Evolutionary conservation across 2,329 filamentous ascomycete genomes (phyloP).

Genomic region (Scytalidium sp.): DNA sequence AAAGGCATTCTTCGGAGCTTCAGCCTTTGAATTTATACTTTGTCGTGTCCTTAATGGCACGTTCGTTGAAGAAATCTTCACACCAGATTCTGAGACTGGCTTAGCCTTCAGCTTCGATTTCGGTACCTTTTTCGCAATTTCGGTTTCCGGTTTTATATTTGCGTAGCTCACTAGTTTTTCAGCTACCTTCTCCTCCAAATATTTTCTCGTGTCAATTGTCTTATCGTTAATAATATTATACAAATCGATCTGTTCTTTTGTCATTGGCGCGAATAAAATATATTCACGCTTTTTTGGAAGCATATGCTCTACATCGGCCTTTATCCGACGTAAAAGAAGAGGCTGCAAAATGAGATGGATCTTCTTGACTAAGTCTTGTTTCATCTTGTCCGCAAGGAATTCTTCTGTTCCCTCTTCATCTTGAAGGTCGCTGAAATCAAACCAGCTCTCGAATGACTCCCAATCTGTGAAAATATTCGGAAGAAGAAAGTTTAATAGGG

Average conservation of each 20-base stretch:
- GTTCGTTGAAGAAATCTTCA: slow-evolving; percentile 19
- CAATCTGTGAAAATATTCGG: slow-evolving; percentile 92
- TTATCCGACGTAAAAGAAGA: slow-evolving; percentile 81
- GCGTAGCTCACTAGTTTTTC: slow-evolving; percentile 54
- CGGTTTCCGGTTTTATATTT: slow-evolving; percentile 11
- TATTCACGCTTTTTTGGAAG: slow-evolving; percentile 98
- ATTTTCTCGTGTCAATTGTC: slow-evolving; percentile 62
- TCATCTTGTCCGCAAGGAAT: slow-evolving; percentile 74
- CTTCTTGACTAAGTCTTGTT: slow-evolving; percentile 76
- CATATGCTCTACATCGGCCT: slow-evolving; percentile 86
- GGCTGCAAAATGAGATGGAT: slow-evolving; percentile 93
- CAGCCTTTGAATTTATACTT: slow-evolving; percentile 11
- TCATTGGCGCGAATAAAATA: slow-evolving; percentile 89
- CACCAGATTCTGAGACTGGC: slow-evolving; percentile 21
- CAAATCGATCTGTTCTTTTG: slow-evolving; percentile 83
- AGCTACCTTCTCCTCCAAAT: slow-evolving; percentile 76
- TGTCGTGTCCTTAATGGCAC: slow-evolving; percentile 20
- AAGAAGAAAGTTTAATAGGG: slow-evolving; percentile 86
- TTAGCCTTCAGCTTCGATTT: slow-evolving; percentile 7
- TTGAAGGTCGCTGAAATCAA: slow-evolving; percentile 90
- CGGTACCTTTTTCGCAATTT: neutral
- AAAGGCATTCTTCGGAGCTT: slow-evolving; percentile 38
- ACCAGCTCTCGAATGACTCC: slow-evolving; percentile 92
- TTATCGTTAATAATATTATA: slow-evolving; percentile 67
- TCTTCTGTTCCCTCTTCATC: slow-evolving; percentile 78